phyloP scores from a whole-genome alignment of 2,329 filamentous ascomycete species.

The Graphilbum sp. region DNA sequence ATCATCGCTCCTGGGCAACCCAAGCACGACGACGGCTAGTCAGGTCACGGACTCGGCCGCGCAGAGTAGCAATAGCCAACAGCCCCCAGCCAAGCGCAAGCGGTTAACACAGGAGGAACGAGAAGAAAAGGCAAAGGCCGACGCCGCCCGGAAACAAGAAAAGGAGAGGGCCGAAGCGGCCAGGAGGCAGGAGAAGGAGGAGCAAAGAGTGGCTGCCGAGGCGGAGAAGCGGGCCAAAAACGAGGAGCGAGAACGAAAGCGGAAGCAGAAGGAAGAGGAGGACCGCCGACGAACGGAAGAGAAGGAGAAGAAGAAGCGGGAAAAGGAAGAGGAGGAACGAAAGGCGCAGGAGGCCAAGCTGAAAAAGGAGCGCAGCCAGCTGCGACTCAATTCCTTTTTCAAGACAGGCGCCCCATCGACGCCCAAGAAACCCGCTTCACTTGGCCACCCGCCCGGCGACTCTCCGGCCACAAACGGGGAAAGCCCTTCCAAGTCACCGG shows the following conservation, averaged over 20 bases:
- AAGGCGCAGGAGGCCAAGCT: slow-evolving; percentile 25
- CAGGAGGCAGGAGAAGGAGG: slow-evolving; percentile 15
- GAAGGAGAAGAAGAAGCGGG: slow-evolving; percentile 27
- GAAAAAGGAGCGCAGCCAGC: slow-evolving; percentile 32
- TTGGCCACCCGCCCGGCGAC: slow-evolving; percentile 9
- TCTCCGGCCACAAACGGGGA: slow-evolving; percentile 1
- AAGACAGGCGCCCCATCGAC: slow-evolving; percentile 15
- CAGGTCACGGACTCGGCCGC: too few relatives aligned
- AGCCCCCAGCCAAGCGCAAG: slow-evolving; percentile 26
- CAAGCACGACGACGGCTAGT: too few relatives aligned
- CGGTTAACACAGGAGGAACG: slow-evolving; percentile 25
- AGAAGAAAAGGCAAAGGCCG: slow-evolving; percentile 20
- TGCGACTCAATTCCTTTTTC: slow-evolving; percentile 31
- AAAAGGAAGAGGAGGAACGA: slow-evolving; percentile 35
- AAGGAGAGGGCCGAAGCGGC: slow-evolving; percentile 16
- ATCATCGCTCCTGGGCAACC: too few relatives aligned
- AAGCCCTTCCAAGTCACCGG: slow-evolving; percentile 12
- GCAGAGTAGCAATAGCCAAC: background rate
- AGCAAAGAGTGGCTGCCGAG: slow-evolving; percentile 21
- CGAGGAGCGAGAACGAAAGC: slow-evolving; percentile 16
- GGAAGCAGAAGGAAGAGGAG: slow-evolving; percentile 23
- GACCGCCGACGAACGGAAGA: slow-evolving; percentile 18
- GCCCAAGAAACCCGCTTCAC: slow-evolving; percentile 26
- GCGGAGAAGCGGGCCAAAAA: slow-evolving; percentile 17
- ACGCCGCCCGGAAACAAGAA: slow-evolving; percentile 16